phyloP scores from a whole-genome alignment of 768 basidiomycete genomes.

The Suillus lakei region DNA sequence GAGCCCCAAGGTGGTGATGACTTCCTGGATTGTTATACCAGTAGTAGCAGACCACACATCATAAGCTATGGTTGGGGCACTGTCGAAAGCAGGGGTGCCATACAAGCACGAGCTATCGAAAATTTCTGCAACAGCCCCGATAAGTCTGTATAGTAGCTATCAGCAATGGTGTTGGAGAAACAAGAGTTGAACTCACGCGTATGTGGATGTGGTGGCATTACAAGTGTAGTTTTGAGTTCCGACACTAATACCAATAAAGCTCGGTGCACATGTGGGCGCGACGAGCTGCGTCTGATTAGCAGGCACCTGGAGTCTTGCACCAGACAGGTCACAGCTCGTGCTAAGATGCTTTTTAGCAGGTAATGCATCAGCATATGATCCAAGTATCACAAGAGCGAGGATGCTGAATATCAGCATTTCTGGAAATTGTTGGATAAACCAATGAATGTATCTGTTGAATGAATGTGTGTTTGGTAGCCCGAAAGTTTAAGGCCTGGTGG shows the following conservation, averaged over 20 bases:
- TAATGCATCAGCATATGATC: neutral
- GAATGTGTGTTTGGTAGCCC: neutral
- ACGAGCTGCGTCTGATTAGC: conserved; percentile 38
- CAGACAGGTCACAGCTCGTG: conserved; percentile 27
- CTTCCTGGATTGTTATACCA: conserved; percentile 20
- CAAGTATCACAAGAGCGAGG: conserved; percentile 4
- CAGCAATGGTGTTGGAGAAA: neutral
- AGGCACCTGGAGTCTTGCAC: conserved; percentile 30
- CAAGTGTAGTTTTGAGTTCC: conserved; percentile 65
- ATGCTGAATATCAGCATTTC: conserved; percentile 4
- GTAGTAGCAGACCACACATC: conserved; percentile 31
- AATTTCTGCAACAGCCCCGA: conserved; percentile 56
- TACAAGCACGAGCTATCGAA: conserved; percentile 59
- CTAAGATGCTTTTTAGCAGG: neutral
- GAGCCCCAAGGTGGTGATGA: conserved; percentile 20
- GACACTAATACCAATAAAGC: conserved; percentile 50
- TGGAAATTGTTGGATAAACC: neutral
- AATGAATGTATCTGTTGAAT: conserved; percentile 1
- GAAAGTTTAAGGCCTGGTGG: neutral
- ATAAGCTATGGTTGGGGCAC: conserved; percentile 39
- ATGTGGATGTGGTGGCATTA: conserved; percentile 43
- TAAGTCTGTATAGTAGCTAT: conserved; percentile 37
- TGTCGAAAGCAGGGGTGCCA: conserved; percentile 31
- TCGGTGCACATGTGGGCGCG: conserved; percentile 39
- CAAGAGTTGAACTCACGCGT: conserved; percentile 41